These are phyloP conservation scores for Xylariaceae sp. DNA, from an alignment of 2,329 filamentous ascomycete species.

Conservation along the genomic window DNA sequence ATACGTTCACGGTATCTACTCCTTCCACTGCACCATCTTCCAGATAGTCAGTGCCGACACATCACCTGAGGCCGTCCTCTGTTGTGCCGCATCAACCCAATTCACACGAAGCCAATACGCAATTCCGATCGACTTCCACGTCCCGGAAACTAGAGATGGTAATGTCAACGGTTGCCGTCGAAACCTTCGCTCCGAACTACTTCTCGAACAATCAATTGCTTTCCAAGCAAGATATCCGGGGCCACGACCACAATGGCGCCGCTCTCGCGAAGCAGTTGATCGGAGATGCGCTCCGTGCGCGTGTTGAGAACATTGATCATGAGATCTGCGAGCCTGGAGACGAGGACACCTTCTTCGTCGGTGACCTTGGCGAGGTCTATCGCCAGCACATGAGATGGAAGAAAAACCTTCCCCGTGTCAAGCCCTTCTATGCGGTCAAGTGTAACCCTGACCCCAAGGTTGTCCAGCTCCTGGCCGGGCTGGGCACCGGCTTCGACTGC, in stretches of 20 bases:
- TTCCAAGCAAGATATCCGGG: constrained; percentile 28
- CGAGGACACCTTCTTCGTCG: constrained; percentile 97
- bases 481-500: constrained; percentile 96
- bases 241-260: constrained; percentile 34
- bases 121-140: constrained; percentile 11
- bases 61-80: constrained; percentile 9
- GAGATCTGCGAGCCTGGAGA: constrained; percentile 86
- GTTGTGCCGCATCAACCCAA: constrained; percentile 10
- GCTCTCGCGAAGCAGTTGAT: constrained; percentile 69
- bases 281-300: constrained; percentile 76
- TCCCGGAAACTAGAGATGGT: constrained; percentile 45
- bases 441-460: constrained; percentile 94
- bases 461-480: constrained; percentile 74
- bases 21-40: not conserved
- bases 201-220: constrained; percentile 37
- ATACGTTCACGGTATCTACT: constrained; percentile 11
- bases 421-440: constrained; percentile 99
- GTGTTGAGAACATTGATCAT: constrained; percentile 75
- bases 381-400: constrained; percentile 99
- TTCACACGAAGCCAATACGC: constrained; percentile 9
- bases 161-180: constrained; percentile 55
- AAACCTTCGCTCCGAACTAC: constrained; percentile 44
- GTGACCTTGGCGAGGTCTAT: constrained; percentile 96
- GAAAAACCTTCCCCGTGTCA: constrained; percentile 82
- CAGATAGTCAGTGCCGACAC: not conserved